Evolutionary conservation across 208 protist species (phyloP), one percentile per base, ranked within the genome.

Genomic region (Wallacemonas sp.): DNA sequence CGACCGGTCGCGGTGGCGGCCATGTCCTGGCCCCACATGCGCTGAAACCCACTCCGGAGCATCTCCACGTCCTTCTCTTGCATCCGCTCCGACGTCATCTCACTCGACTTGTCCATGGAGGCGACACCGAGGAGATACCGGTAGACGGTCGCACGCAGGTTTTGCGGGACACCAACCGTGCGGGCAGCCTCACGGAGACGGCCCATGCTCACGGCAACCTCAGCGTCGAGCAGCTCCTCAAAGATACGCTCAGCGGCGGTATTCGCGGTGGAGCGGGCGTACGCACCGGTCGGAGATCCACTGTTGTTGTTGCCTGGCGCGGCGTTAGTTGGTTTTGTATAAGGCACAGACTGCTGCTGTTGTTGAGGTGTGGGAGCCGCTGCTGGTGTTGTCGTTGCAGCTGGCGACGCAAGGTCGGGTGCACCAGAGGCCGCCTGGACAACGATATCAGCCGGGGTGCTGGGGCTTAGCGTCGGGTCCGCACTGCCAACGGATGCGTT

Each of bases 21-120:
- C 34, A 58, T 58, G 30, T 21, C 32, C 32, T 58, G 52, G 21
- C 58, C 68, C 70, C 70, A 80, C 48, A 81, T 70, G 34, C 66
- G 73, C 8, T 48, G 54, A 70, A 81, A 82, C n/a, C 84, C 60
- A 30, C 39, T 60, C 49, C 74, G 56, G 19, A 95, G 61, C 24
- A 70, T 61, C 34, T 85, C 70, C 65, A 93, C 92, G 66, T 91
- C 86, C 61, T 91, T 87, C 66, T 95, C 89, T 68, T 90, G 89
- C 70, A 74, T 56, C 17, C 82, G 74, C 61, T 95, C 89, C 70
- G 92, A 70, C 60, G 83, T 87, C 89, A 95, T 91, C 70, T 95
- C 86, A 39, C 76, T 77, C 16, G 87, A 93, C 65, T 91, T 91
- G 61, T 95, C 86, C 17, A 76, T 78, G 29, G 82, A 81, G 23